Evolutionary conservation across 2,329 filamentous ascomycete genomes (phyloP).

Genomic region (Xylariaceae sp.): DNA sequence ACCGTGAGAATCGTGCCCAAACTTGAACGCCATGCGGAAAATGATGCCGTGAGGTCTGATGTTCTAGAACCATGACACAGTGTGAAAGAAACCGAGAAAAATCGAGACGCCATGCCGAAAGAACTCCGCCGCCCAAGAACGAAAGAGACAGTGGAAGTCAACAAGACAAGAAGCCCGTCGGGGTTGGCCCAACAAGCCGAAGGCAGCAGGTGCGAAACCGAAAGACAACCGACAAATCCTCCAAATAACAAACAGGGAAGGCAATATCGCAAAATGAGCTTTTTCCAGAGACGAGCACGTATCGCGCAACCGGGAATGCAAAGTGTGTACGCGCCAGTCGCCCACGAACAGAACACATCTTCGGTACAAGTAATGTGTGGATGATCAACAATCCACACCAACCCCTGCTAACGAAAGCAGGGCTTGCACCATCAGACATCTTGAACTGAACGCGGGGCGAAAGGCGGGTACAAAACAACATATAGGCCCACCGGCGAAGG

Average conservation of each 20-base stretch:
- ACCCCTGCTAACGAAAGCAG: conserved; percentile 1
- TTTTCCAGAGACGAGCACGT: too few relatives aligned
- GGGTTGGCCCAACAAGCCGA: neutral
- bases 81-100: too few relatives aligned
- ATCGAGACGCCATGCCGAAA: neutral
- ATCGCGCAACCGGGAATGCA: neutral
- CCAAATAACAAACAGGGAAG: neutral
- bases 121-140: neutral
- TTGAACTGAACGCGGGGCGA: neutral
- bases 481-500: neutral
- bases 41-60: too few relatives aligned
- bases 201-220: neutral
- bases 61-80: too few relatives aligned
- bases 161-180: neutral
- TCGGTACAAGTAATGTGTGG: conserved; percentile 3
- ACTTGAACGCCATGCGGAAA: neutral
- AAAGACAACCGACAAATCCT: neutral
- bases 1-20: neutral
- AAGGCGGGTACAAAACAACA: neutral
- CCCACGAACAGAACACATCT: neutral
- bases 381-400: conserved; percentile 4
- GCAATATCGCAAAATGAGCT: too few relatives aligned
- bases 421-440: neutral
- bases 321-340: neutral
- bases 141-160: neutral